Conservation (phyloP, 2,329 filamentous ascomycete genomes). For the Ophiostoma populinum region DNA sequence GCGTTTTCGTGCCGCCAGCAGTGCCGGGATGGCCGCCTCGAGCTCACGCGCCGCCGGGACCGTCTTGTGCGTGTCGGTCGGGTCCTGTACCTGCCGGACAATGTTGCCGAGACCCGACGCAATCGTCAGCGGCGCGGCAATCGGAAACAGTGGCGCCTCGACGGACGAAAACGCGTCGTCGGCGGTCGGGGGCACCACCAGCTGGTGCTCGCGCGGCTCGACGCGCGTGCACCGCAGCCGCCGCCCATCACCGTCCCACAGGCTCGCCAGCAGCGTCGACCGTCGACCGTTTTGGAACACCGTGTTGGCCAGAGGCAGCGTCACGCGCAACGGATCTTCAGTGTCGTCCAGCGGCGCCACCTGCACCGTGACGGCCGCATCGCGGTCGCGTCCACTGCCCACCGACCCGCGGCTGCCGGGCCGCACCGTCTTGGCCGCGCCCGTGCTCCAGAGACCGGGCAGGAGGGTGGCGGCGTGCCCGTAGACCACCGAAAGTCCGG, state of each 20-base stretch:
- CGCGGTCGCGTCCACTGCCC: constrained; percentile 17
- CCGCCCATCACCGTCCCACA: constrained; percentile 17
- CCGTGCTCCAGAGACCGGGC: constrained; percentile 26
- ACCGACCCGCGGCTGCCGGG: constrained; percentile 2
- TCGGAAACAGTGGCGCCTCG: constrained; percentile 34
- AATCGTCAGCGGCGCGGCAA: constrained; percentile 47
- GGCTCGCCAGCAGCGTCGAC: constrained; percentile 36
- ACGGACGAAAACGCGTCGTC: neutral
- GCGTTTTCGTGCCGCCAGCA: constrained; percentile 7
- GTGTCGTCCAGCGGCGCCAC: constrained; percentile 17
- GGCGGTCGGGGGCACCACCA: constrained; percentile 7
- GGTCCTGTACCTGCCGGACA: constrained; percentile 40
- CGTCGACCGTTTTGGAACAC: constrained; percentile 52
- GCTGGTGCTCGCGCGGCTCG: constrained; percentile 16
- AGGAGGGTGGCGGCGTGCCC: constrained; percentile 24
- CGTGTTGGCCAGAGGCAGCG: constrained; percentile 58
- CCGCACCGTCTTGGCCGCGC: neutral
- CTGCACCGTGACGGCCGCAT: constrained; percentile 25
- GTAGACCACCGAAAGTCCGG: constrained; percentile 35
- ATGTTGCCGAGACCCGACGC: constrained; percentile 62
- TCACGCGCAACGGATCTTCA: constrained; percentile 21
- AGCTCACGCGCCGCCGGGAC: constrained; percentile 55
- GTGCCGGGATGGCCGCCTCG: constrained; percentile 38
- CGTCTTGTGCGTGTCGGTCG: constrained; percentile 18
- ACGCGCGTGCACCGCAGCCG: constrained; percentile 7